phyloP scores from a whole-genome alignment of 1,139 yeast genomes.

The Candida sp. region DNA sequence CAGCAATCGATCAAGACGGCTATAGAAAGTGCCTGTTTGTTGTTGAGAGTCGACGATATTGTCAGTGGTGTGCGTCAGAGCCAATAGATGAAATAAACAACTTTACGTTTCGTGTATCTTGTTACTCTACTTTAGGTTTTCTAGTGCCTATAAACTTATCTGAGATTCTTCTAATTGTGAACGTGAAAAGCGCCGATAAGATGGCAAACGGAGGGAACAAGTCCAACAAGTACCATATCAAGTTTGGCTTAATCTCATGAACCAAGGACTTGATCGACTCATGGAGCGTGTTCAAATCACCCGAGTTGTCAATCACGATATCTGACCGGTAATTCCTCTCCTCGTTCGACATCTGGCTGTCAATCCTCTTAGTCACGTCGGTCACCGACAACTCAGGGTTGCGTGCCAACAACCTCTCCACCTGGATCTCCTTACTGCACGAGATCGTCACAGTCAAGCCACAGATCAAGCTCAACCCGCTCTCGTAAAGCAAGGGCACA shows the following conservation, averaged over 20 bases:
- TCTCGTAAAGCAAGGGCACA: slow-evolving; percentile 89
- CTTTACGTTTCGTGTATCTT: too few relatives aligned
- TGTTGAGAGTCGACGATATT: slow-evolving; percentile 95
- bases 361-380: slow-evolving; percentile 76
- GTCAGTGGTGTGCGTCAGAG: slow-evolving; percentile 87
- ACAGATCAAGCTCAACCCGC: slow-evolving; percentile 71
- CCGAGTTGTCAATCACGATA: slow-evolving; percentile 67
- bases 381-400: slow-evolving; percentile 68
- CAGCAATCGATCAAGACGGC: slow-evolving; percentile 97
- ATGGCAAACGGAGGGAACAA: slow-evolving; percentile 56
- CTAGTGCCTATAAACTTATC: slow-evolving; percentile 24
- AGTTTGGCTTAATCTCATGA: slow-evolving; percentile 49
- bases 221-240: slow-evolving; percentile 64
- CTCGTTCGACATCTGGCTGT: slow-evolving; percentile 73
- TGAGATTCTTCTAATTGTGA: slow-evolving; percentile 20
- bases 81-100: slow-evolving; percentile 3
- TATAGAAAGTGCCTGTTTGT: slow-evolving; percentile 93
- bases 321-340: slow-evolving; percentile 67
- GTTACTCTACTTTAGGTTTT: slow-evolving; percentile 15
- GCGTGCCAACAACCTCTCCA: slow-evolving; percentile 63
- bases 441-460: slow-evolving; percentile 73
- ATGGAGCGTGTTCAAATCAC: slow-evolving; percentile 51
- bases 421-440: slow-evolving; percentile 61
- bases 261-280: slow-evolving; percentile 51
- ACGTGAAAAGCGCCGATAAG: slow-evolving; percentile 32